phyloP scores from a whole-genome alignment of 352 stramenopile genomes.

The Blastocystis sp. region DNA sequence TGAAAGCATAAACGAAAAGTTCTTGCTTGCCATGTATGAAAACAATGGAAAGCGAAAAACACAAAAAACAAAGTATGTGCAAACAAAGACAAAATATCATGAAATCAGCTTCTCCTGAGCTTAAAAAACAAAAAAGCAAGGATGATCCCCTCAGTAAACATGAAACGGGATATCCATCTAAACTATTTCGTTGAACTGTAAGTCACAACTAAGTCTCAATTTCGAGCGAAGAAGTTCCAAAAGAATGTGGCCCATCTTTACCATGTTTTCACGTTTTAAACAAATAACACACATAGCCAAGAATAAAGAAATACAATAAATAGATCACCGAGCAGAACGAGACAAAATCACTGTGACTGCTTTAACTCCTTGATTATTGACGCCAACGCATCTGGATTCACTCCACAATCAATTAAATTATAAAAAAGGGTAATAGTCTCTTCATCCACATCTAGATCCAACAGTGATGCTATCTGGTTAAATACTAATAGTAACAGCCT shows the following conservation, averaged over 20 bases:
- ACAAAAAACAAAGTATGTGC: neutral
- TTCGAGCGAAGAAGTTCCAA: too few species aligned
- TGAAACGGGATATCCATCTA: neutral
- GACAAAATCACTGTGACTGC: neutral
- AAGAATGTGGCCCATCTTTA: too few species aligned
- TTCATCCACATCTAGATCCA: constrained; percentile 48
- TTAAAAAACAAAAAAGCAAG: neutral
- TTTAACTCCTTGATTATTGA: constrained; percentile 55
- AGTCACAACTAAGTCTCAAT: too few species aligned
- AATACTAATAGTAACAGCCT: constrained; percentile 26
- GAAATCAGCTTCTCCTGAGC: neutral
- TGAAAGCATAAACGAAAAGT: neutral
- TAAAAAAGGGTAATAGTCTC: constrained; percentile 24
- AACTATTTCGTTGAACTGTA: neutral
- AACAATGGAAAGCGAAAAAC: neutral
- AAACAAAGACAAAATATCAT: neutral
- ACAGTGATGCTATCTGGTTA: neutral
- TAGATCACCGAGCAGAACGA: neutral
- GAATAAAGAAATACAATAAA: neutral
- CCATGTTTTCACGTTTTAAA: neutral
- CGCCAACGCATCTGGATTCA: constrained; percentile 46
- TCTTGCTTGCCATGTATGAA: constrained; percentile 5
- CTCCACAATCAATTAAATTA: constrained; percentile 53
- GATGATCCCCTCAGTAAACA: neutral
- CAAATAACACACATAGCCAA: neutral